Evolutionary conservation across 768 basidiomycete genomes (phyloP), one percentile per base, ranked within the genome.

Genomic region (Hemileccinum rubropunctum): DNA sequence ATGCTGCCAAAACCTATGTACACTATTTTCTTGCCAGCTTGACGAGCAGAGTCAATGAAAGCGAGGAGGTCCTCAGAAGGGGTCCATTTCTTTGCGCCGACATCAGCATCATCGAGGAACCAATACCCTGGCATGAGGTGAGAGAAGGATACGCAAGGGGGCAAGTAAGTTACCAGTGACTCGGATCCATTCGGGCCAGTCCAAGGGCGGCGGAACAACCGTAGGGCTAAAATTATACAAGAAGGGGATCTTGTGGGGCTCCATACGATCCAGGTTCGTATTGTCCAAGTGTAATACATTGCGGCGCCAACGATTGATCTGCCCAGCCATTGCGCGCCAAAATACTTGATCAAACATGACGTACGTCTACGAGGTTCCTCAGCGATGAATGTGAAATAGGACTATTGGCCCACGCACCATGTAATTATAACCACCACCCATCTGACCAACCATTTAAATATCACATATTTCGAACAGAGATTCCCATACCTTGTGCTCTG

Each of bases 111-210:
- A 45, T 95, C 83, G 40, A 99, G 78, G 80, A 93, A 95, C 95
- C 95, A 99, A 67, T 97, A 98, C 9, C 95, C 95, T 91, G 43
- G 9, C 17, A 35, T 18, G 18, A 27, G 5, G 13, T 63, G 30
- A 55, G 55, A 56, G 48, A 36, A 38, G 46, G 13, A 21, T 42
- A 17, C 11, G 38, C 35, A 23, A 14, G 23, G 14, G 48, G 15
- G 15, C 23, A 67, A 46, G 42, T 14, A 40, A 45, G 63, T 50
- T 58, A 88, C 91, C 91, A 53, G 93, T 93, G 1, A 95, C 82
- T 36, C 90, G 86, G 55, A 98, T 98, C 93, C 95, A 98, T 68
- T 99, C 95, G 4, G 94, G 92, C 97, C 97, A 99, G 67, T 99
- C 95, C 48, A 98, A 71, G 3, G 95, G 95, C 23, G 88, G 91